phyloP scores from a whole-genome alignment of 495 filamentous ascomycete species.

The Tuber brumale region DNA sequence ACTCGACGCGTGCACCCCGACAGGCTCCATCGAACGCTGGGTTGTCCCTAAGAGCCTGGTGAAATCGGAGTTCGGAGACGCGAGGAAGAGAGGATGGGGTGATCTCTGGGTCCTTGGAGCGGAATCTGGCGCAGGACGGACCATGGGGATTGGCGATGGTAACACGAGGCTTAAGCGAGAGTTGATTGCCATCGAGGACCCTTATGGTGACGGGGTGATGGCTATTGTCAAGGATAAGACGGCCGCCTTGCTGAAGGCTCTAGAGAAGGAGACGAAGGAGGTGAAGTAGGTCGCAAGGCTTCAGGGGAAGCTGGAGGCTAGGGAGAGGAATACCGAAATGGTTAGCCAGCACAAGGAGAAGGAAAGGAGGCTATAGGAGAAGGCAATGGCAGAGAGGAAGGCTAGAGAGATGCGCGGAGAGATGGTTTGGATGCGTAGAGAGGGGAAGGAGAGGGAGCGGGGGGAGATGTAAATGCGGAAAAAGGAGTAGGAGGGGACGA shows the following conservation, averaged over 20 bases:
- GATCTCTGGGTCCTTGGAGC: conserved; percentile 89
- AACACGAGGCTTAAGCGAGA: conserved; percentile 17
- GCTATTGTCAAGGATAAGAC: conserved; percentile 33
- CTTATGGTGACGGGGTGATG: conserved; percentile 31
- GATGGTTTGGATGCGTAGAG: neutral
- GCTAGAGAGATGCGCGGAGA: neutral
- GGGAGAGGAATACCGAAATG: no score
- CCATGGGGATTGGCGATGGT: conserved; percentile 47
- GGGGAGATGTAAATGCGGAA: neutral
- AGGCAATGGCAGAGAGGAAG: neutral
- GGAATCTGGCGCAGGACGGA: conserved; percentile 39
- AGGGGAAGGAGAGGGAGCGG: neutral
- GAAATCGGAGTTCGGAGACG: conserved; percentile 85
- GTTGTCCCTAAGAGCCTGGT: no score
- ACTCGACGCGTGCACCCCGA: no score
- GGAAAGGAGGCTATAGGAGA: neutral
- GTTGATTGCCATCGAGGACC: conserved; percentile 32
- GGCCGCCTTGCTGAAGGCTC: neutral
- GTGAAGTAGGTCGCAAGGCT: no score
- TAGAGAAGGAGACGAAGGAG: conserved; percentile 4
- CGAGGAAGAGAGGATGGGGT: conserved; percentile 82
- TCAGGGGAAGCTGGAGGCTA: neutral
- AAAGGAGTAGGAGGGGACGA: neutral
- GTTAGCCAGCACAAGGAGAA: no score
- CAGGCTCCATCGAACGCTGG: no score